These are phyloP conservation scores for Talaromyces sp. DNA, from an alignment of 2,329 filamentous ascomycete species.

Conservation along the genomic window DNA sequence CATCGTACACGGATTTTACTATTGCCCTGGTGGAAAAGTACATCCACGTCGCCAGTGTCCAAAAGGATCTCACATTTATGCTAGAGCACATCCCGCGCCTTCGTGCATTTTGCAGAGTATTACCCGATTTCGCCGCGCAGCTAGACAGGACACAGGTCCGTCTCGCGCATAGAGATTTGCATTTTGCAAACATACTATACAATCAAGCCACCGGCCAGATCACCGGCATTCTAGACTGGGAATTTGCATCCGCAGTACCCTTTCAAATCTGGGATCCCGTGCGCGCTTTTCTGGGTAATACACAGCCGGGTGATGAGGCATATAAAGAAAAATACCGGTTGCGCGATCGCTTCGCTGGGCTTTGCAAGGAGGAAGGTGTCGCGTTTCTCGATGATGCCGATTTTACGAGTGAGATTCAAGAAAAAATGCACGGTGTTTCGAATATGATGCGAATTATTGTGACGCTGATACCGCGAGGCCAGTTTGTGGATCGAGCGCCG, in stretches of 20 bases:
- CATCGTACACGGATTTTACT: constrained; percentile 23
- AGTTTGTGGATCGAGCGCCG: constrained; percentile 17
- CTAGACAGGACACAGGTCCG: constrained; percentile 20
- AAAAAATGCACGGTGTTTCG: constrained; percentile 25
- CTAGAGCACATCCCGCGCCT: constrained; percentile 26
- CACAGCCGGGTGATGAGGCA: constrained; percentile 15
- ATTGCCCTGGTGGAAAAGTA: constrained; percentile 21
- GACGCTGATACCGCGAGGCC: constrained; percentile 23
- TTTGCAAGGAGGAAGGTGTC: constrained; percentile 16
- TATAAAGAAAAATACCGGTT: constrained; percentile 21
- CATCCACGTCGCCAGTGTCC: constrained; percentile 22
- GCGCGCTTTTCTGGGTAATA: constrained; percentile 34
- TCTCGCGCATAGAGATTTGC: constrained; percentile 36
- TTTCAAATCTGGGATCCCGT: constrained; percentile 32
- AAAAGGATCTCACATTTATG: constrained; percentile 23
- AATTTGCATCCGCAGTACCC: constrained; percentile 35
- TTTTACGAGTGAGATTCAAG: constrained; percentile 15
- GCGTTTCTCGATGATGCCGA: constrained; percentile 12
- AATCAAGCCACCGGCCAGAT: constrained; percentile 20
- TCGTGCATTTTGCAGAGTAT: constrained; percentile 16
- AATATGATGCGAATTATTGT: constrained; percentile 25
- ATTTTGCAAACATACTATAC: constrained; percentile 36
- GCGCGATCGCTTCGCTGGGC: constrained; percentile 20
- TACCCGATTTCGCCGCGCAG: neutral
- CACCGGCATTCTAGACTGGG: constrained; percentile 35